Conservation (phyloP, 163 green algal genomes). For the Chlamydomonas reinhardtii region DNA sequence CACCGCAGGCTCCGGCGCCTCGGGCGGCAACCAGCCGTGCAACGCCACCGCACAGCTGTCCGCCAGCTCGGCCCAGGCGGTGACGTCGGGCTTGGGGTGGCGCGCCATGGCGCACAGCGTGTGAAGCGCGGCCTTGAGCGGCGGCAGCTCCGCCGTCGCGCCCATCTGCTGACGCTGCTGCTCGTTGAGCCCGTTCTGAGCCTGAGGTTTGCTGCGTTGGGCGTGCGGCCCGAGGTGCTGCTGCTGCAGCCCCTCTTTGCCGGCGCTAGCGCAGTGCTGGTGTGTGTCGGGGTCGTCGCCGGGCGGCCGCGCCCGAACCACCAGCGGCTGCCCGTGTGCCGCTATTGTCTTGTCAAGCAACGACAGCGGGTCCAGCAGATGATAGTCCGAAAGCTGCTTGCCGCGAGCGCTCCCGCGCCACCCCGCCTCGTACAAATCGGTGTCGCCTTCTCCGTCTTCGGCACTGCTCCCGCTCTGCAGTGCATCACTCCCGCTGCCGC, state of each 20-base stretch:
- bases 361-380: too few species aligned
- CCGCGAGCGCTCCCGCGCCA: neutral
- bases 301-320: too few species aligned
- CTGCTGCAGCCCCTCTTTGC: neutral
- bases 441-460: neutral
- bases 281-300: too few species aligned
- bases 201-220: neutral
- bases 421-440: too few species aligned
- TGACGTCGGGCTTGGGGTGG: neutral
- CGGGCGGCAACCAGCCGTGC: conserved; percentile 3
- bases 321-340: neutral
- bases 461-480: neutral
- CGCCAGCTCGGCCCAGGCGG: neutral
- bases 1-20: too few species aligned
- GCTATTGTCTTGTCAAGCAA: too few species aligned
- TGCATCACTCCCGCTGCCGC: neutral
- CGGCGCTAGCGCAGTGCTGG: neutral
- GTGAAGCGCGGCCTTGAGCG: conserved; percentile 23
- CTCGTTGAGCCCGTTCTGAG: too few species aligned
- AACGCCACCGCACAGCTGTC: neutral
- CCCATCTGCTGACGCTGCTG: neutral
- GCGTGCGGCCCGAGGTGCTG: too few species aligned
- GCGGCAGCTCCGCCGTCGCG: neutral
- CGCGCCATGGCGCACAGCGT: conserved; percentile 3
- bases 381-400: too few species aligned